Percentiles rank a stretch among this genome's conserved stretches.
Evolutionary conservation across 2,329 filamentous ascomycete species (phyloP).

Genomic region (Diaporthe velutina): DNA sequence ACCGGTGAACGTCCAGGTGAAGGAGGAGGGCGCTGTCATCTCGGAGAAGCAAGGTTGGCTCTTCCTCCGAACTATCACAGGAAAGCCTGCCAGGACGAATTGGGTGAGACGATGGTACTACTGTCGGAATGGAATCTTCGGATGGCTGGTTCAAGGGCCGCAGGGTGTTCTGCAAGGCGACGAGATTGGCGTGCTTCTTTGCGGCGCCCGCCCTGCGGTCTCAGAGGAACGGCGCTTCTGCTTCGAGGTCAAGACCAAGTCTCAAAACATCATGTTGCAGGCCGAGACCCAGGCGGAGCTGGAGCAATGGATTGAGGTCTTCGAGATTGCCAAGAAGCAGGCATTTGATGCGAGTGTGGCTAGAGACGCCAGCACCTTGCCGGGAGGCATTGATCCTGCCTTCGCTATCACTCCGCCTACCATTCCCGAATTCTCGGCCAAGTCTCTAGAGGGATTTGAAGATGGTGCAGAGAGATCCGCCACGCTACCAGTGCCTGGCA

Average conservation of each 20-base stretch:
- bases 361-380: conserved; percentile 59
- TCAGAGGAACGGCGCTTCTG: conserved; percentile 96
- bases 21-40: conserved; percentile 62
- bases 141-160: conserved; percentile 87
- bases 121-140: conserved; percentile 94
- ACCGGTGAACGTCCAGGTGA: conserved; percentile 72
- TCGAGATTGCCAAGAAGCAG: conserved; percentile 93
- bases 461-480: conserved; percentile 69
- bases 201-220: conserved; percentile 90
- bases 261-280: conserved; percentile 88
- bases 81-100: conserved; percentile 89
- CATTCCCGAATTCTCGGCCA: conserved; percentile 91
- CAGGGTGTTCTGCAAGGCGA: conserved; percentile 95
- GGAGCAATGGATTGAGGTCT: conserved; percentile 94
- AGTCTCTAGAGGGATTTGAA: conserved; percentile 62
- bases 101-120: conserved; percentile 98
- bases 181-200: conserved; percentile 93
- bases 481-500: conserved; percentile 75
- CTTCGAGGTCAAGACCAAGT: conserved; percentile 99
- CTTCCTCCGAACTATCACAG: conserved; percentile 83
- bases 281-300: conserved; percentile 92
- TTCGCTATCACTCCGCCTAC: conserved; percentile 93
- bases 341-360: conserved; percentile 82
- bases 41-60: conserved; percentile 96
- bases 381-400: conserved; percentile 75